Conservation (phyloP, 495 filamentous ascomycete species). For the Amniculicola lignicola region DNA sequence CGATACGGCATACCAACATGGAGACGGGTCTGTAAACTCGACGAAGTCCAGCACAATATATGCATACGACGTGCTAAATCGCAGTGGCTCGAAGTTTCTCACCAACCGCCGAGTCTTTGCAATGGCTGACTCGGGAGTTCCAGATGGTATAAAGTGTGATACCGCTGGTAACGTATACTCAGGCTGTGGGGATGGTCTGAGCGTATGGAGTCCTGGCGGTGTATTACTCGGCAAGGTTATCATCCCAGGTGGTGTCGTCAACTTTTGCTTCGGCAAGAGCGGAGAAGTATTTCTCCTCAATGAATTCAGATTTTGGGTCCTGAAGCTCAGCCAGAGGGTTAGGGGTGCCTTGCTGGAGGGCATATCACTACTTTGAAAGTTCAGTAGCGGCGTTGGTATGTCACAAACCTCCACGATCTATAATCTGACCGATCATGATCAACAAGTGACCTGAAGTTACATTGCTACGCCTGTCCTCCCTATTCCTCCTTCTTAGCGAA, state of each 20-base stretch:
- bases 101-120: slow-evolving; percentile 26
- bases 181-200: slow-evolving; percentile 48
- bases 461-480: no score
- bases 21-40: background rate
- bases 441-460: no score
- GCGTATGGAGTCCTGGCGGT: slow-evolving; percentile 45
- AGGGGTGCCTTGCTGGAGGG: no score
- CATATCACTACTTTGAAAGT: no score
- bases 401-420: no score
- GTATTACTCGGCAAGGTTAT: slow-evolving; percentile 39
- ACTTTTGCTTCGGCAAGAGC: background rate
- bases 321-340: background rate
- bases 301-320: background rate
- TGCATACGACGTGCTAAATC: background rate
- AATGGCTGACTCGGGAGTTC: slow-evolving; percentile 32
- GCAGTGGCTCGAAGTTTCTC: background rate
- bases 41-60: slow-evolving; percentile 3
- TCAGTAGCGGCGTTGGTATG: no score
- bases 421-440: no score
- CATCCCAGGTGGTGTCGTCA: background rate
- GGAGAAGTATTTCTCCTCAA: slow-evolving; percentile 1
- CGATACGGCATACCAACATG: slow-evolving; percentile 28
- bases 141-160: slow-evolving; percentile 47
- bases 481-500: background rate
- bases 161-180: slow-evolving; percentile 47